These are phyloP conservation scores for Naganishia onofrii DNA, from an alignment of 768 basidiomycete genomes.

Conservation along the genomic window DNA sequence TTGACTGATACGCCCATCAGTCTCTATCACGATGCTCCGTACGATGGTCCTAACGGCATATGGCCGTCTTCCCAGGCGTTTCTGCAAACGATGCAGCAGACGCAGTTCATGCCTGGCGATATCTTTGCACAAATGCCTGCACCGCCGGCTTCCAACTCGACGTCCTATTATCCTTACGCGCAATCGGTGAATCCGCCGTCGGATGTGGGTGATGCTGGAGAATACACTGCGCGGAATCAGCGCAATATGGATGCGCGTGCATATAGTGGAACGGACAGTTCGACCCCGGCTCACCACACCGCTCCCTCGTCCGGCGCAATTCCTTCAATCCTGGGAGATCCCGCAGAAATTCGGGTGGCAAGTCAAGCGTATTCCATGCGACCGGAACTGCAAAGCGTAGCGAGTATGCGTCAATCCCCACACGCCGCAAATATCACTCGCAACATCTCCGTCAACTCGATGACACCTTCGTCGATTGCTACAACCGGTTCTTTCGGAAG, in stretches of 20 bases:
- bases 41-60: not conserved
- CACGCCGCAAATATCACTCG: not conserved
- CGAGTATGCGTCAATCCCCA: not conserved
- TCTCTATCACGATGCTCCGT: constrained; percentile 6
- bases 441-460: constrained; percentile 1
- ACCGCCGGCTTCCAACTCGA: constrained; percentile 8
- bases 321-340: constrained; percentile 4
- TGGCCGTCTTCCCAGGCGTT: not conserved
- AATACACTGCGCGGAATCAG: not conserved
- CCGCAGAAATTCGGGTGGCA: constrained; percentile 7
- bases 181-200: constrained; percentile 14
- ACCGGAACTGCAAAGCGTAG: not conserved
- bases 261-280: constrained; percentile 4
- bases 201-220: not conserved
- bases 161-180: constrained; percentile 14
- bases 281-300: not conserved
- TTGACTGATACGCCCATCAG: constrained; percentile 1
- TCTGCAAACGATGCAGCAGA: constrained; percentile 2
- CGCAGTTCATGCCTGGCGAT: not conserved
- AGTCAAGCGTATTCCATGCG: constrained; percentile 10
- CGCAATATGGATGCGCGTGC: not conserved
- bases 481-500: constrained; percentile 1
- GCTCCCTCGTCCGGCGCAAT: constrained; percentile 13
- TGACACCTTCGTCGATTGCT: not conserved
- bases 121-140: not conserved